Percentiles rank a stretch among this genome's conserved stretches.
phyloP scores from a whole-genome alignment of 257 asterid species.

The Thymus quinquecostatus region DNA sequence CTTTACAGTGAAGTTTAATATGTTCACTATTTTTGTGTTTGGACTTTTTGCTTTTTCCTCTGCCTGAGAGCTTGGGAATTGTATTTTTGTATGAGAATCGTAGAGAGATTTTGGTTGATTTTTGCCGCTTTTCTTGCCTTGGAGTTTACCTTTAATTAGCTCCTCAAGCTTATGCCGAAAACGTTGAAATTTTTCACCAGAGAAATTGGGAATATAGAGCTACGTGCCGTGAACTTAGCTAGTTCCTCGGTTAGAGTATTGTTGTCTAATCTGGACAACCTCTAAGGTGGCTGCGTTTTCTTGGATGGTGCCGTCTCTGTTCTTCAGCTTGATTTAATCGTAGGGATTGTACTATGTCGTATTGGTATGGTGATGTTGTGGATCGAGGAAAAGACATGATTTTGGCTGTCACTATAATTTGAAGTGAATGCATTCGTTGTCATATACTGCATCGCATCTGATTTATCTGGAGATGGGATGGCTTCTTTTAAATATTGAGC shows the following conservation, averaged over 20 bases:
- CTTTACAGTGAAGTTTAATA: constrained; percentile 4
- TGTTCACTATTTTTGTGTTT: neutral
- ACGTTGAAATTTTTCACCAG: neutral
- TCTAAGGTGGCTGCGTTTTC: neutral
- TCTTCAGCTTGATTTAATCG: constrained; percentile 19
- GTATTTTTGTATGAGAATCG: constrained; percentile 9
- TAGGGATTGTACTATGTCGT: neutral
- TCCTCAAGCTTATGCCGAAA: constrained; percentile 13
- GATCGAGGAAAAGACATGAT: constrained; percentile 8
- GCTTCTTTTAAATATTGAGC: neutral
- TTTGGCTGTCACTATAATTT: constrained; percentile 1
- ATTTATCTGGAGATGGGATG: neutral
- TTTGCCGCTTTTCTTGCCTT: neutral
- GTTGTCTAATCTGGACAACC: neutral
- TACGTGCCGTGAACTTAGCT: constrained; percentile 7
- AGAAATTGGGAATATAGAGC: neutral
- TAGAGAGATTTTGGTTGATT: neutral
- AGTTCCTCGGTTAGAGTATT: neutral
- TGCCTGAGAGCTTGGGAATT: neutral
- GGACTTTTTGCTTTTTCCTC: neutral
- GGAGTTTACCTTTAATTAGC: constrained; percentile 1
- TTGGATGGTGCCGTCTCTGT: neutral
- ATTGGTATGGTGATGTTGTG: neutral
- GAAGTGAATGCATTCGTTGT: neutral
- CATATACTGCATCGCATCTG: neutral